Base-by-base conservation (phyloP, 2,329 filamentous ascomycete genomes). In the Ophiostoma fasciatum region DNA sequence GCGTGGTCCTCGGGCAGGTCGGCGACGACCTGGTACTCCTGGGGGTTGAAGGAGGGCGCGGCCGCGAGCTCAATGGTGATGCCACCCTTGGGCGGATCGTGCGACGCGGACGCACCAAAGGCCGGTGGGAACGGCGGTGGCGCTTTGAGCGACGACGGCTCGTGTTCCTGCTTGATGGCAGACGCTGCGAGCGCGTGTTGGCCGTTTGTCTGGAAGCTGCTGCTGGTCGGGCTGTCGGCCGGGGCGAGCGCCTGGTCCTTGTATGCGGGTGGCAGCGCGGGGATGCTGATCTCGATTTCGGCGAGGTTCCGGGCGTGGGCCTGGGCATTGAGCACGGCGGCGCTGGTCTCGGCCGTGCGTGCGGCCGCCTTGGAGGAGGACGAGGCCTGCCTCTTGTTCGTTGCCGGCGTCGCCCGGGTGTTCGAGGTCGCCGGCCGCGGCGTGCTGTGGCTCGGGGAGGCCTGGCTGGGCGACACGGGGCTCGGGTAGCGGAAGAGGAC, bases 21-120 rank as follows among this genome's bases (percentile, higher is more conserved):
- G 3, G 59, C 50, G 4, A 70, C 57, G 11, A 66, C 58, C 3
- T 62, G 42, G 42, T 68, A 74, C 32, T 74, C 67, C n/a, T 63
- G 59, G 37, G 59, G 64, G 40, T 68, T 64, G 41, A 72, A 63
- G 11, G 47, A 55, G 2, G 55, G 42, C 9, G 49, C 49, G 2
- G 51, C 48, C 1, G 55, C 52, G 10, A 74, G 49, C 43, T 73
- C 66, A n/a, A 72, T 62, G 15, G 57, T 57, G 33, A 73, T 62
- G 1, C 42, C 46, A 31, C 39, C 39, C 35, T 47, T 47, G 35
- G 42, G 48, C 18, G 28, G 49, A 41, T 34, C n/a, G n/a, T n/a
- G n/a, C n/a, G n/a, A n/a, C n/a, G n/a, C n/a, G n/a, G n/a, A n/a
- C n/a, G n/a, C n/a, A n/a, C n/a, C n/a, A n/a, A n/a, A n/a, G n/a